These are phyloP conservation scores for Diutina mesorugosa DNA, from an alignment of 1,139 yeast genomes.

Conservation along the genomic window DNA sequence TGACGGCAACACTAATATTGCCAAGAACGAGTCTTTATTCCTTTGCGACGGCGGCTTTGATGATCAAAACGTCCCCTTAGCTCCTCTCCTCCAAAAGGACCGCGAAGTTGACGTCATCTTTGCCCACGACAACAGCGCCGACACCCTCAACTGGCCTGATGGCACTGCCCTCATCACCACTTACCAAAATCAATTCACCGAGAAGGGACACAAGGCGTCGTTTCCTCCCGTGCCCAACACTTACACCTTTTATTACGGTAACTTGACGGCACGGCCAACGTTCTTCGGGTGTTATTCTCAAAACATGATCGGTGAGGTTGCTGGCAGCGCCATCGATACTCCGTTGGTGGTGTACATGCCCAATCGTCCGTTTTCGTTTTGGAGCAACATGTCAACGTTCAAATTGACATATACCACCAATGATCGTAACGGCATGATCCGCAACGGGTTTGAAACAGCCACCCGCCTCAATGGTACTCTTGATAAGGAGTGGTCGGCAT, in stretches of 20 bases:
- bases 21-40: conserved; percentile 30
- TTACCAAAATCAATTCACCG: conserved; percentile 33
- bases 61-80: conserved; percentile 62
- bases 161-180: conserved; percentile 57
- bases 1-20: conserved; percentile 15
- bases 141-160: conserved; percentile 67
- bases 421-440: conserved; percentile 18
- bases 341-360: conserved; percentile 29
- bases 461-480: conserved; percentile 63
- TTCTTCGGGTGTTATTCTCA: conserved; percentile 44
- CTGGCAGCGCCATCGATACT: conserved; percentile 11
- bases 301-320: conserved; percentile 22
- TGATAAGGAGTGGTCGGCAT: conserved; percentile 62
- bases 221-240: conserved; percentile 5
- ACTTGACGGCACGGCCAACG: conserved; percentile 24
- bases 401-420: conserved; percentile 23
- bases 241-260: conserved; percentile 14
- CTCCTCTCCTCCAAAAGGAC: conserved; percentile 59
- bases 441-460: conserved; percentile 61
- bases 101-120: conserved; percentile 66
- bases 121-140: conserved; percentile 79
- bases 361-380: conserved; percentile 17
- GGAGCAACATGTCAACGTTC: conserved; percentile 26
- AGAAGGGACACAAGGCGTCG: conserved; percentile 20
- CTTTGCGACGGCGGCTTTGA: conserved; percentile 92